Evolutionary conservation across 495 filamentous ascomycete genomes (phyloP), one percentile per base, ranked within the genome.

Genomic region (Neurospora cerealis): DNA sequence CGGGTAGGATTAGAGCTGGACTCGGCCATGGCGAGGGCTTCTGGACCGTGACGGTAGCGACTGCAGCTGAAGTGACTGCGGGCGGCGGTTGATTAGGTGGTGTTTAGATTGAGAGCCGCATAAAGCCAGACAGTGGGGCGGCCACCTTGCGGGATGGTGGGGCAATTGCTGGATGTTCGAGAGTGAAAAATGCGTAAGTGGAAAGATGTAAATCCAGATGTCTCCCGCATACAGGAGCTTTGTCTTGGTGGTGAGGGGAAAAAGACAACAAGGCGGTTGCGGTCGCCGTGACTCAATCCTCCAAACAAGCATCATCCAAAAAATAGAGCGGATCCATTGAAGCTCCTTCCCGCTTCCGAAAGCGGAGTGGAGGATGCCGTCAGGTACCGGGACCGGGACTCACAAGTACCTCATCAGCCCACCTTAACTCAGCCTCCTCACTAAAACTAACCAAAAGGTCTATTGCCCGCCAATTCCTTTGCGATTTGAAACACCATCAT

Each of bases 1-100:
- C 83, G 78, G 42, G 86, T 87, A 34, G 86, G 86, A 73, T 78
- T 81, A 24, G 80, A 77, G 73, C 73, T 77, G 28, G 54, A 19
- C 54, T 66, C 54, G 15, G 54, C 28, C 54, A 66, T 66, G 54
- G 15, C 28, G 54, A 66, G 15, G 28, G 54, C 54, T 66, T 66
- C 54, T 34, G 54, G 28, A 36, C 54, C 54, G 54, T 66, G 28
- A 66, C 54, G 24, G 54, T 28, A 66, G 54, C 28, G 24, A 62
- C 54, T 66, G 54, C 40, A 41, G 40, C 19, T 46, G 42, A 5
- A 60, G 48, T 24, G 48, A 60, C 28, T 66, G 54, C 54, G 54
- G 28, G 9, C 54, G 54, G 54, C 54, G 54, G 54, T 66, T 66
- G 54, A 66, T 19, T 66, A 66, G 15, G 54, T 19, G 54, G 54